Conservation (phyloP, 2,329 filamentous ascomycete species). For the Rutstroemia sp. region DNA sequence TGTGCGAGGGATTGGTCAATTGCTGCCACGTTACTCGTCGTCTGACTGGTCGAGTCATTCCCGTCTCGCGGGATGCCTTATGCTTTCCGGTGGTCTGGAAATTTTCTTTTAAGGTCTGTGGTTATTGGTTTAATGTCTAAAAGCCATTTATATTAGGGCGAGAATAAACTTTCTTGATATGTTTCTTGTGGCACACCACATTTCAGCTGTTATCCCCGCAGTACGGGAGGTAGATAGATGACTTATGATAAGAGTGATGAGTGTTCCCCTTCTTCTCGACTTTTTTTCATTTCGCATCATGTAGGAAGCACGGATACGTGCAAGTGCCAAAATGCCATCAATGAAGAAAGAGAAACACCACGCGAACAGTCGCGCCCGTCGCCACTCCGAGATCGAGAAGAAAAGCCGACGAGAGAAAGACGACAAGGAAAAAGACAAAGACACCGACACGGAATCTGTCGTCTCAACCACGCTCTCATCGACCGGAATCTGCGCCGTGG, state of each 20-base stretch:
- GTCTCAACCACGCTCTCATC: constrained; percentile 15
- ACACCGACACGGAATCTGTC: constrained; percentile 20
- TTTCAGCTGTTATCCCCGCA: neutral
- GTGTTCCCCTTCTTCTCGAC: too few species aligned
- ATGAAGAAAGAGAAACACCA: constrained; percentile 24
- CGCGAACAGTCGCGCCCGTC: constrained; percentile 18
- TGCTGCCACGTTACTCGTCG: constrained; percentile 15
- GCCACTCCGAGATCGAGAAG: constrained; percentile 18
- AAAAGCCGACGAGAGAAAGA: constrained; percentile 24
- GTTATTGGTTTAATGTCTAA: neutral
- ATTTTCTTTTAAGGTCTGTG: neutral
- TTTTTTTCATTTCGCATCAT: too few species aligned
- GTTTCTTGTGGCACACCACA: neutral
- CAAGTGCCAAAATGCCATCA: constrained; percentile 17
- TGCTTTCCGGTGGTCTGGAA: neutral
- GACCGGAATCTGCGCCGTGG: constrained; percentile 2
- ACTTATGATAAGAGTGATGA: too few species aligned
- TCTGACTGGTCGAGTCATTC: neutral
- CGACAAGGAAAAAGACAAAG: constrained; percentile 18
- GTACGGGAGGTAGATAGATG: too few species aligned
- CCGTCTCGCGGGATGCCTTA: neutral
- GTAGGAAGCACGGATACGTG: constrained; percentile 8
- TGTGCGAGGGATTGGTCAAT: constrained; percentile 13
- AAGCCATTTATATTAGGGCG: neutral
- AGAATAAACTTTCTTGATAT: neutral